Evolutionary conservation across 768 basidiomycete genomes (phyloP), one percentile per base, ranked within the genome.

Genomic region (Lentinula lateritia): DNA sequence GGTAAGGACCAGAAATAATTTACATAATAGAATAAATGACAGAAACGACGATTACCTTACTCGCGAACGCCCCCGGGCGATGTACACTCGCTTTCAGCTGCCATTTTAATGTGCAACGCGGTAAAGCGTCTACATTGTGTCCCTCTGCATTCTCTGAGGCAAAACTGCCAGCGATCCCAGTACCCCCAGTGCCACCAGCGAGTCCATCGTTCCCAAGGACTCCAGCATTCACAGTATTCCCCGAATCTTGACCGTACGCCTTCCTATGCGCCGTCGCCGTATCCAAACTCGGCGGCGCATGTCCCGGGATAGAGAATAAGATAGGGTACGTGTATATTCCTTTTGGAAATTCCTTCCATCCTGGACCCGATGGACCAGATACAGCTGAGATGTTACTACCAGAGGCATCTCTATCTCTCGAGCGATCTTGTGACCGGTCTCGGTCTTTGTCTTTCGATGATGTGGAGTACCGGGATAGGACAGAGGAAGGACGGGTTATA

Each of bases 301-400:
- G 81, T 5, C 85, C 78, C 0, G 96, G 93, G 60, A 99, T 87
- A 16, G 87, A 79, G 71, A 98, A 95, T 13, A 91, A 91, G 68
- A 99, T 90, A 2, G 96, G 96, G 73, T 93, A 98, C 16, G 89
- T 93, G 71, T 98, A 98, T 5, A 86, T 90, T 18, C 95, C 95
- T 76, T 90, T 87, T 67, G 87, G 85, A 72, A 96, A 96, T 71
- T 95, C 89, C 69, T 89, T 88, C 93, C 93, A 98, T 5, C 81
- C 79, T 55, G 81, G 75, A 12, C 76, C 78, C 4, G 70, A 70
- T 13, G 38, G 38, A 39, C 38, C 38, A 9, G 38, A 39, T 13
- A 13, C 7, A 39, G 9, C 38, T 39, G 38, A 39, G 13, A 39
- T 39, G 38, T 13, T 39, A 39, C 13, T 39, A 39, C 38, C 38